Base-by-base conservation (phyloP, 192 early-diverging fungal genomes). In the Kickxella alabastrina region DNA sequence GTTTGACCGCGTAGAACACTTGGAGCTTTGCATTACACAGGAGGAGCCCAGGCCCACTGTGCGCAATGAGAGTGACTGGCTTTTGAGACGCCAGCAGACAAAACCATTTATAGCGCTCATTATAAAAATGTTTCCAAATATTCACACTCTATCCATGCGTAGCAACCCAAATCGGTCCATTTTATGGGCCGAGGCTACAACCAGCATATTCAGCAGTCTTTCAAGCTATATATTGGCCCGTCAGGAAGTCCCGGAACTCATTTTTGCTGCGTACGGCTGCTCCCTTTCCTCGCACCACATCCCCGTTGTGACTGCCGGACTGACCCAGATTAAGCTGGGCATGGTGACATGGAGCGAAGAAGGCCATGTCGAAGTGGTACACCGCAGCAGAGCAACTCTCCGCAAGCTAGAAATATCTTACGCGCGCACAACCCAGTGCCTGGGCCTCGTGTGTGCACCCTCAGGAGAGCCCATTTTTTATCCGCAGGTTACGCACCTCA, bases 401-500 rank as follows among this genome's bases (percentile, higher is more conserved):
- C 23, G 14, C 7, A 29, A 4, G 3, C 43, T 45, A 12, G 17
- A n/a, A 10, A 27, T 45, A 23, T 1, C 4, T 2, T 45, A 45
- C 15, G 23, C 43, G 4, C 15, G 43, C 3, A 27, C 43, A 0
- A 27, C 43, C 3, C 43, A 45, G 43, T 12, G 2, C 4, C 27
- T 45, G 7, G 43, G 43, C 3, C 26, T 45, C 8, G 26, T 45
- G 12, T 24, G 7, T 5, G 4, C 23, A 14, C 6, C 25, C 6
- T 21, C 40, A 2, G 34, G 21, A 1, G 24, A 23, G 17, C 44
- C 43, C 2, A 23, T 61, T 8, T 5, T 46, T 1, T 61, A 52
- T 17, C 58, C 58, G 10, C 34, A 37, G 21, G 24, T 61, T 10
- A 25, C 40, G 15, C 48, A 31, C 36, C 31, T 62, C 14, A 35